Evolutionary conservation across 1,284 basidiomycete species (phyloP), one percentile per base, ranked within the genome.

Genomic region (Hymenochaete sp.): DNA sequence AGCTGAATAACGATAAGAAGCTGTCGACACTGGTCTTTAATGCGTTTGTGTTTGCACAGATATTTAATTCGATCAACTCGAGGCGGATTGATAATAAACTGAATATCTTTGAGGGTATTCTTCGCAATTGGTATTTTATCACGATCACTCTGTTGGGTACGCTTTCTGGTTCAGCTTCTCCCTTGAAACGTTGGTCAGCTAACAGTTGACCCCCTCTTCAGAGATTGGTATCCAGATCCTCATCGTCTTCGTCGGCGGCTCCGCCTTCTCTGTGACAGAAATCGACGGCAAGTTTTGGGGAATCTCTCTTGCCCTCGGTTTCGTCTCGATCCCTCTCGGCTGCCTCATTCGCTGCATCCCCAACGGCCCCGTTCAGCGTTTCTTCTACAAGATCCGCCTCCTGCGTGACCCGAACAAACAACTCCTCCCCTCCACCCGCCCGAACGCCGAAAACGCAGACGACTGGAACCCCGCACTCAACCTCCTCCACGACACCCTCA

Each of bases 11-110:
- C 38, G 56, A 73, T n/a, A 60, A 67, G 7, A 67, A 84, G 45
- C 72, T 95, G 9, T 79, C 82, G 56, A 92, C 93, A 0, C 70
- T 98, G 10, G 87, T 97, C 32, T 98, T 98, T 79, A 98, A 98
- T 61, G 73, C 82, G 13, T 98, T 97, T 59, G 95, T 98, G 37
- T 98, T 97, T 64, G 90, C 89, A 41, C 92, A 96, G 62, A 91
- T 97, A 55, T 90, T 81, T 68, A 97, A 97, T 69, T 93, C 91
- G 51, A 65, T 98, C 64, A 98, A 98, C 60, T 91, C 84, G 54
- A 74, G 95, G 46, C 74, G 90, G 35, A 71, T 98, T 42, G 92
- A 95, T 56, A 78, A 77, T 49, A 77, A 79, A 48, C 71, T 93
- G 53, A 98, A 98, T 64, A 78, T 98, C 50, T 91, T 98, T 57